Base-by-base conservation (phyloP, 352 stramenopile genomes). In the Phytophthora colocasiae region DNA sequence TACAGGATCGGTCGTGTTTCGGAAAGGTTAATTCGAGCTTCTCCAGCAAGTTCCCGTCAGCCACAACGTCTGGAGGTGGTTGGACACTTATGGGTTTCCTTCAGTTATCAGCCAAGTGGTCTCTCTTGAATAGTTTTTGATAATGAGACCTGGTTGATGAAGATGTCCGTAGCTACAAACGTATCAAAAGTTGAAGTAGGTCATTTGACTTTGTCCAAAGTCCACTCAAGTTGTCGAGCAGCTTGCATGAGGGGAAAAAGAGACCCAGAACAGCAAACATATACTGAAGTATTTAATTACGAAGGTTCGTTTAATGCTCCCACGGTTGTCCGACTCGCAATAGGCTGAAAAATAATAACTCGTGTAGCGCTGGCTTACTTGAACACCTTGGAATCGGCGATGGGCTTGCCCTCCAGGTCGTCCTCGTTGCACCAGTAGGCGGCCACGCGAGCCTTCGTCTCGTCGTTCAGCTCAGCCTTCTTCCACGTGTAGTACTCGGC, bases 401-500 rank as follows among this genome's bases (percentile, higher is more conserved):
- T 94, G 44, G 83, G 83, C 75, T 87, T 86, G 55, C 93, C 93
- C 71, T 97, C 92, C 26, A 98, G 73, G 29, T 92, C 85, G 41
- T 93, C 85, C 58, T 97, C 90, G 36, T 77, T 83, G 77, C 83
- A 96, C 93, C 91, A 98, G 76, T 97, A 94, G 17, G 94, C 91
- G 34, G 69, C 67, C 19, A 98, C 77, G 45, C 89, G 78, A 47
- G 75, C 76, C 81, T 97, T 97, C 63, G 83, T 69, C 54, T 78
- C 77, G 43, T 90, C 79, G 55, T 77, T 85, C 27, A 89, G 68
- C 54, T 86, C 76, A 22, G 80, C 81, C 78, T 96, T 93, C 47
- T 62, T 96, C 94, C 93, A 98, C 40, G 76, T 89, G 90, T 98
- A 98, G 78, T 90, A 97, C 72, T 97, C 92, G 59, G 91, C 92